A percentile compares a stretch with the other conserved stretches of the same genome.
Conservation (phyloP, 257 asterid species). For the Lycium ferocissimum region DNA sequence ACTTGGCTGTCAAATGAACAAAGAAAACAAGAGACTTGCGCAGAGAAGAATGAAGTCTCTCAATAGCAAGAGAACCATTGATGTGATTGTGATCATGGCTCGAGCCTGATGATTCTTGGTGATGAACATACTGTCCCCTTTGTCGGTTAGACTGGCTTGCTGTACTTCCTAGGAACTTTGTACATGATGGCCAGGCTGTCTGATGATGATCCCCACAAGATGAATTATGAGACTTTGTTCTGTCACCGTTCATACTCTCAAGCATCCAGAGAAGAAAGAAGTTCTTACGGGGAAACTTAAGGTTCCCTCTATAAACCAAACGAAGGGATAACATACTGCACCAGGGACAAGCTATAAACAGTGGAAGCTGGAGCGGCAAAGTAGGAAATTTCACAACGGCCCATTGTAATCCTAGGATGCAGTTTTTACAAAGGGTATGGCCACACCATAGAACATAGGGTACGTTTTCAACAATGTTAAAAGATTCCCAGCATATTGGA, state of each 20-base stretch:
- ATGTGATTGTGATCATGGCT: constrained; percentile 40
- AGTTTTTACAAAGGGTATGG: constrained; percentile 94
- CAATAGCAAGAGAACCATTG: constrained; percentile 49
- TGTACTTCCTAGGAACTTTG: constrained; percentile 42
- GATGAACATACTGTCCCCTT: constrained; percentile 47
- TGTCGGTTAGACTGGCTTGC: constrained; percentile 42
- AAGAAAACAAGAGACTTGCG: constrained; percentile 70
- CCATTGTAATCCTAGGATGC: constrained; percentile 87
- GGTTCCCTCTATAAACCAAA: constrained; percentile 73
- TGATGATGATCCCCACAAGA: constrained; percentile 61
- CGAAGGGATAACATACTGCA: constrained; percentile 84
- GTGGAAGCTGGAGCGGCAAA: constrained; percentile 87
- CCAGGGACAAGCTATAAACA: constrained; percentile 94
- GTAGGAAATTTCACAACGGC: constrained; percentile 84
- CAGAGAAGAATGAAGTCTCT: constrained; percentile 64
- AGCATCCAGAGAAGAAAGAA: constrained; percentile 98
- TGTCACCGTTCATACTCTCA: constrained; percentile 92
- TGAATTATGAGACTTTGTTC: constrained; percentile 66
- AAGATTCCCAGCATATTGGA: constrained; percentile 96
- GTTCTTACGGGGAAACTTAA: constrained; percentile 88
- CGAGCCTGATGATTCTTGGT: constrained; percentile 55
- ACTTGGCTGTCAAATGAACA: constrained; percentile 80
- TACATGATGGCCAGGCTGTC: constrained; percentile 56
- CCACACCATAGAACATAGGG: constrained; percentile 98
- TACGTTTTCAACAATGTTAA: constrained; percentile 87